phyloP scores from a whole-genome alignment of 2,329 filamentous ascomycete genomes.

The Aspergillus texensis region DNA sequence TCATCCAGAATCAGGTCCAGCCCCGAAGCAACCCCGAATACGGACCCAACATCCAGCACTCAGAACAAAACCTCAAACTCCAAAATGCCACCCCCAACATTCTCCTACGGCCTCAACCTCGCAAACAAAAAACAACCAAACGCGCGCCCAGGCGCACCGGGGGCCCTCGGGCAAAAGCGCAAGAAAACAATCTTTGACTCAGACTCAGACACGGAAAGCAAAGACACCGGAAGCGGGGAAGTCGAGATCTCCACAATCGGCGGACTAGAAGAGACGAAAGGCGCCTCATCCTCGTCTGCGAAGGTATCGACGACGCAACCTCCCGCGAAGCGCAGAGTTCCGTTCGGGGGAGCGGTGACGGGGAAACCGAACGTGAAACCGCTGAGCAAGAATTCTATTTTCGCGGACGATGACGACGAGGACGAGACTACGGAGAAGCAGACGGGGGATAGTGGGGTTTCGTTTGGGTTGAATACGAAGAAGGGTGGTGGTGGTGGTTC shows the following conservation, averaged over 20 bases:
- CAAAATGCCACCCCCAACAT: constrained; percentile 25
- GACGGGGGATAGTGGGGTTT: constrained; percentile 15
- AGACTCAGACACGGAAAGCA: constrained; percentile 43
- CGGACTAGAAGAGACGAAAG: constrained; percentile 34
- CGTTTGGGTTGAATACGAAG: constrained; percentile 30
- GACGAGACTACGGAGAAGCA: constrained; percentile 25
- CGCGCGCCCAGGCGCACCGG: constrained; percentile 25
- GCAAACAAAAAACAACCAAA: constrained; percentile 33
- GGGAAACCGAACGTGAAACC: constrained; percentile 34
- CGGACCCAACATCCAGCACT: not conserved
- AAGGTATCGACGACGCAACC: constrained; percentile 15
- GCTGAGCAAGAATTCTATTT: constrained; percentile 39
- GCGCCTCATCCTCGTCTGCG: constrained; percentile 2
- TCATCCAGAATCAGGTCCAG: too few relatives aligned
- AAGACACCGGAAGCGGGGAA: constrained; percentile 21
- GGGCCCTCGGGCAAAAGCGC: constrained; percentile 43
- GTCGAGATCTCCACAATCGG: constrained; percentile 44
- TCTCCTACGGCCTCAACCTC: constrained; percentile 49
- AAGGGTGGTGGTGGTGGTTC: constrained; percentile 1
- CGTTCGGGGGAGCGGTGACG: constrained; percentile 20
- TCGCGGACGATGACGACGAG: constrained; percentile 40
- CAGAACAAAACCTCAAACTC: not conserved
- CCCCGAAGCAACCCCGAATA: not conserved
- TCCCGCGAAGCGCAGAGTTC: constrained; percentile 39
- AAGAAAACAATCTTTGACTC: constrained; percentile 53